phyloP scores from a whole-genome alignment of 2,329 filamentous ascomycete species.

The Thermoascus crustaceus region DNA sequence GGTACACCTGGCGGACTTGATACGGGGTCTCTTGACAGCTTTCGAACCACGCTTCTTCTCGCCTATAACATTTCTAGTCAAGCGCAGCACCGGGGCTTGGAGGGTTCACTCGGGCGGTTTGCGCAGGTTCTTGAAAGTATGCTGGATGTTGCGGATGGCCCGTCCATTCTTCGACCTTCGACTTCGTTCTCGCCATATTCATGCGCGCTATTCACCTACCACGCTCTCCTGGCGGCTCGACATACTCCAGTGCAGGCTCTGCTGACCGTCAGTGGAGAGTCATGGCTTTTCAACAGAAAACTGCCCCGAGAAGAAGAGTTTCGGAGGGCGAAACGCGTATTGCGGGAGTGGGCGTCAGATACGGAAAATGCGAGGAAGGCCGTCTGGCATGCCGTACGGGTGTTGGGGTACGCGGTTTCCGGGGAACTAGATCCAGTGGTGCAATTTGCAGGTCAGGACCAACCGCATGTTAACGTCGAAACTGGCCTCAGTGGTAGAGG shows the following conservation, averaged over 20 bases:
- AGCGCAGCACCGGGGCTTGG: slow-evolving; percentile 6
- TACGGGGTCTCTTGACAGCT: slow-evolving; percentile 12
- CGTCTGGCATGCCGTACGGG: slow-evolving; percentile 25
- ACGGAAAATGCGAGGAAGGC: slow-evolving; percentile 19
- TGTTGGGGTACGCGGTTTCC: slow-evolving; percentile 11
- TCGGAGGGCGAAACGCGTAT: slow-evolving; percentile 18
- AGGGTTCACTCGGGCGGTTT: slow-evolving; percentile 9
- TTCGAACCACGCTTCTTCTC: slow-evolving; percentile 17
- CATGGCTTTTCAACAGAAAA: slow-evolving; percentile 29
- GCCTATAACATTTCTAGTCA: slow-evolving; percentile 12
- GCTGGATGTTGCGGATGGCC: not conserved
- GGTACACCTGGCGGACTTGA: slow-evolving; percentile 4
- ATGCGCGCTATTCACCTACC: slow-evolving; percentile 19
- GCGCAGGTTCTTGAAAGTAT: slow-evolving; percentile 6
- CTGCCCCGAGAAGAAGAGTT: slow-evolving; percentile 25
- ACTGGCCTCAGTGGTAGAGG: not conserved
- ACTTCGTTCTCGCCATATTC: slow-evolving; percentile 5
- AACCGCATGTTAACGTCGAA: not conserved
- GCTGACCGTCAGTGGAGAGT: slow-evolving; percentile 28
- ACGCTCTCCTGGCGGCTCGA: slow-evolving; percentile 21
- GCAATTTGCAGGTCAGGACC: not conserved
- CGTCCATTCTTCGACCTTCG: not conserved
- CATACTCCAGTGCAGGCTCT: slow-evolving; percentile 24
- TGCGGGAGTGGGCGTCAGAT: slow-evolving; percentile 22
- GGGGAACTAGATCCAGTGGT: not conserved